Percentiles rank a stretch among this genome's conserved stretches.
Conservation (phyloP, 805 yeast species). For the Ascoidea tarda region DNA sequence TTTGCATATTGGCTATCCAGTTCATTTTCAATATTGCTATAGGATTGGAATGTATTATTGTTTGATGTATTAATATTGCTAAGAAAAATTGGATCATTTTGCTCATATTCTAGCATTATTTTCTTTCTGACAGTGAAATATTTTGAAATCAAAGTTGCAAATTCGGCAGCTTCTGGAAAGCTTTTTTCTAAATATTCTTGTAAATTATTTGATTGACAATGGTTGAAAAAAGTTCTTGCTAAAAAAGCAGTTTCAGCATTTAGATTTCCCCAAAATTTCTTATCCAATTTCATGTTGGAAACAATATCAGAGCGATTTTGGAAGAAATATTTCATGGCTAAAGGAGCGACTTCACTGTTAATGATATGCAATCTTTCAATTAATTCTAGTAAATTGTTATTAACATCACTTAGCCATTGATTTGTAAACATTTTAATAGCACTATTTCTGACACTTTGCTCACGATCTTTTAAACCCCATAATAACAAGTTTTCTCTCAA, state of each 20-base stretch:
- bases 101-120: conserved; percentile 14
- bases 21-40: conserved; percentile 11
- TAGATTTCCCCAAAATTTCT: conserved; percentile 53
- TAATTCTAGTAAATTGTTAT: conserved; percentile 59
- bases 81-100: background rate
- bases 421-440: conserved; percentile 56
- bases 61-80: conserved; percentile 10
- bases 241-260: conserved; percentile 67
- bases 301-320: conserved; percentile 49
- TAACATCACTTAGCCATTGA: conserved; percentile 57
- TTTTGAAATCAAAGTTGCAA: conserved; percentile 43
- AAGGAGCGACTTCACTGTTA: conserved; percentile 51
- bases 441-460: conserved; percentile 54
- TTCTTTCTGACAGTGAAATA: conserved; percentile 37
- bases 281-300: conserved; percentile 42
- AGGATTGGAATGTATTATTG: conserved; percentile 9
- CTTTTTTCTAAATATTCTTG: conserved; percentile 45
- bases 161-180: conserved; percentile 67
- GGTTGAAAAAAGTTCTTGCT: conserved; percentile 49
- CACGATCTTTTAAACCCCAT: conserved; percentile 88
- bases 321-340: conserved; percentile 52
- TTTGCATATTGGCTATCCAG: conserved; percentile 17
- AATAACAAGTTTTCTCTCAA: conserved; percentile 53
- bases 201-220: conserved; percentile 41
- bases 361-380: conserved; percentile 59